Evolutionary conservation across 768 basidiomycete species (phyloP).

Genomic region (Lyophyllum atratum): DNA sequence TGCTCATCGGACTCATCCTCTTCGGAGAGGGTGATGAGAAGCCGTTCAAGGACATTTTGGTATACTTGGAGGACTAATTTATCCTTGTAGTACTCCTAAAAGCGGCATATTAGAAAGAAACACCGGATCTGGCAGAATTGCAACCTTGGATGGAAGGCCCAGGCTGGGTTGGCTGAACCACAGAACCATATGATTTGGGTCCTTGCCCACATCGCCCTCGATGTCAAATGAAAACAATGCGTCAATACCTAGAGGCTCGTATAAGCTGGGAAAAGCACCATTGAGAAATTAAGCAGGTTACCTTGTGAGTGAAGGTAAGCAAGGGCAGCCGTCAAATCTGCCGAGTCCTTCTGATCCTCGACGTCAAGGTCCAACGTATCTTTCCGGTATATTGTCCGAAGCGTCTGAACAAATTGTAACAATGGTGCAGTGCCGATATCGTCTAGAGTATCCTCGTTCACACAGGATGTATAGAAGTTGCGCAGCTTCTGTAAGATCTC

Average conservation of each 20-base stretch:
- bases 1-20: constrained; percentile 37
- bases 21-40: constrained; percentile 62
- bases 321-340: constrained; percentile 78
- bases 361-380: constrained; percentile 33
- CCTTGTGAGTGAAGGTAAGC: constrained; percentile 89
- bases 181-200: constrained; percentile 83
- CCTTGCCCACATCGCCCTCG: constrained; percentile 85
- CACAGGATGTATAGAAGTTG: constrained; percentile 77
- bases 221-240: constrained; percentile 81
- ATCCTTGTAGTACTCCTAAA: constrained; percentile 89
- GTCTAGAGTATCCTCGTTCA: constrained; percentile 78
- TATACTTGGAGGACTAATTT: constrained; percentile 70
- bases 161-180: constrained; percentile 84
- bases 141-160: constrained; percentile 86
- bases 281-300: constrained; percentile 28
- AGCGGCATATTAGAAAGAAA: not conserved
- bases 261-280: not conserved
- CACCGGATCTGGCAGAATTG: not conserved
- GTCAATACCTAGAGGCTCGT: constrained; percentile 56
- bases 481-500: constrained; percentile 65
- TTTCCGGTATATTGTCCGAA: constrained; percentile 62
- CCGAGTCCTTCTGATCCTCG: constrained; percentile 31
- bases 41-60: constrained; percentile 61
- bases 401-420: constrained; percentile 59
- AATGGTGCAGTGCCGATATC: constrained; percentile 73